Evolutionary conservation across 306 rosid species (phyloP), one percentile per base, ranked within the genome.

Genomic region (Castanea mollissima): DNA sequence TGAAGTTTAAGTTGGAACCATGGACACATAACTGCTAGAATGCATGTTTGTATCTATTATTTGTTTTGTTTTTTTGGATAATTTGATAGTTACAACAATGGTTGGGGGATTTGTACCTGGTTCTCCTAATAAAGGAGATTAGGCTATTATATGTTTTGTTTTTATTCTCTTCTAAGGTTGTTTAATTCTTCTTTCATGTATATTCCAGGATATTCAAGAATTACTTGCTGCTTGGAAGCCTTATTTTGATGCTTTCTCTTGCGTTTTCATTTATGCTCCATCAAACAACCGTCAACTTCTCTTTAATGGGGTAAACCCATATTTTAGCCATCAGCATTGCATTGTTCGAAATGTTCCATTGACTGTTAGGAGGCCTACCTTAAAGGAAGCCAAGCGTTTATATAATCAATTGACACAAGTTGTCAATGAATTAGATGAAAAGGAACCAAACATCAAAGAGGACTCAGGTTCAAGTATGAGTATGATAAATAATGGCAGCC

Each of bases 181-280:
- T 80, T 74, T 84, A 74, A 84, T 73, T 75, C 65, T 38, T 69
- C 29, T 49, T 38, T 65, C 62, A 23, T 76, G 46, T 76, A 58
- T 76, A 70, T 86, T 85, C 67, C 81, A 95, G 99, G 99, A 95
- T 78, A 88, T 95, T 85, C 99, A 95, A 46, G 99, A 95, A 77
- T 89, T 95, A 78, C 90, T 95, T 74, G 81, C 84, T 78, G 80
- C 91, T 74, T 95, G 99, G 99, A 90, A 82, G 90, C 87, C 91
- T 77, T 91, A 90, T 83, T 89, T 95, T 54, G 92, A 91, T 77
- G 90, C 94, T 79, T 85, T 97, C n/a, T 73, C 87, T 69, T 91
- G 94, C 68, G 84, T 91, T 80, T 92, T 87, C 58, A 73, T 91
- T 44, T 79, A 91, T 56, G 95, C 97, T 71, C 96, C 99, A 52